A percentile compares a stretch with the other conserved stretches of the same genome.
phyloP scores from a whole-genome alignment of 2,329 filamentous ascomycete genomes.

The Xylaria sp. region DNA sequence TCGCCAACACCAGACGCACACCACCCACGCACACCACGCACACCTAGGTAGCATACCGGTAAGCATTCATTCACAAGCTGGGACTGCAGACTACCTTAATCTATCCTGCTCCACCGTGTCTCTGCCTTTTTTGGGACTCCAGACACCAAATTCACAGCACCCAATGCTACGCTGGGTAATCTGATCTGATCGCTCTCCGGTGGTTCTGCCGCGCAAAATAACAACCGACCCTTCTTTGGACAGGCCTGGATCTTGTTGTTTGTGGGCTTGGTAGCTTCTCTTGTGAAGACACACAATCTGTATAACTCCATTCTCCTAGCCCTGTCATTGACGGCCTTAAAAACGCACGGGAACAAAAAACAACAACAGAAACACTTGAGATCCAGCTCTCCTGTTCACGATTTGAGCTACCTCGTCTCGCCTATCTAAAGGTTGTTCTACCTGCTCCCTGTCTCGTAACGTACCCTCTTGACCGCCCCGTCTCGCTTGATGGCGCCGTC shows the following conservation, averaged over 20 bases:
- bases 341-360: neutral
- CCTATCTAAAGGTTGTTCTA: conserved; percentile 6
- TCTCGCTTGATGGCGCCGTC: conserved; percentile 48
- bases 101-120: conserved; percentile 24
- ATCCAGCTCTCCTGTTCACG: conserved; percentile 7
- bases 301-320: neutral
- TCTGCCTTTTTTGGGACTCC: conserved; percentile 22
- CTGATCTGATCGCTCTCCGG: conserved; percentile 32
- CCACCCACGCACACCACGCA: neutral
- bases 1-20: too few relatives aligned
- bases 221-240: neutral
- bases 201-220: conserved; percentile 25
- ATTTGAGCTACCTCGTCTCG: conserved; percentile 1
- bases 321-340: neutral
- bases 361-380: conserved; percentile 7
- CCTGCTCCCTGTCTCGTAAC: conserved; percentile 11
- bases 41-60: neutral
- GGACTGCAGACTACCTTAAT: conserved; percentile 20
- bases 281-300: neutral
- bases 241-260: neutral
- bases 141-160: conserved; percentile 29
- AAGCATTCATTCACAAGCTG: conserved; percentile 1
- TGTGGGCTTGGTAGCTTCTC: neutral
- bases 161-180: conserved; percentile 25
- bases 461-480: conserved; percentile 5